phyloP scores from a whole-genome alignment of 495 filamentous ascomycete species.

The Glonium stellatum region DNA sequence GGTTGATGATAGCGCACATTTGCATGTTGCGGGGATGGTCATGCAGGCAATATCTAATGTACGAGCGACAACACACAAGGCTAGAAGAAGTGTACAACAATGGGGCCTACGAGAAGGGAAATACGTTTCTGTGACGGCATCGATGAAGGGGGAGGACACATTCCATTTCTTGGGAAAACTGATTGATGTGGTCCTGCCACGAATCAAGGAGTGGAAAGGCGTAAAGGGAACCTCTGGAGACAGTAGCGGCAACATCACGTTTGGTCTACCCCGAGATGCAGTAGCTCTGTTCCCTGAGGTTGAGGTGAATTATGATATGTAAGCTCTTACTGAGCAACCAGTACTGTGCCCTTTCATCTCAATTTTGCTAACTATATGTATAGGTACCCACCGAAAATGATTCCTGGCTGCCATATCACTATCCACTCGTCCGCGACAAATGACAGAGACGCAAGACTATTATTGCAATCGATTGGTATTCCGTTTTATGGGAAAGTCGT shows the following conservation, averaged over 20 bases:
- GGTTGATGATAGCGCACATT: constrained; percentile 53
- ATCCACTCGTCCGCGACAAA: constrained; percentile 83
- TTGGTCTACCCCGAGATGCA: constrained; percentile 63
- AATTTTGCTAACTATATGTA: constrained; percentile 15
- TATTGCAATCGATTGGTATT: constrained; percentile 73
- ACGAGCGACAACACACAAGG: constrained; percentile 60
- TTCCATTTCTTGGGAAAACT: constrained; percentile 81
- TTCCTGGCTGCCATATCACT: constrained; percentile 80
- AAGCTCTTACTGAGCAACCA: constrained; percentile 37
- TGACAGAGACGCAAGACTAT: constrained; percentile 81
- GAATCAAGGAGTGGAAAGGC: constrained; percentile 90
- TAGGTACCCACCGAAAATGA: constrained; percentile 84
- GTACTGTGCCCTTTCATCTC: not conserved
- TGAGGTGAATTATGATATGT: constrained; percentile 85
- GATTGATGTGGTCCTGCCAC: constrained; percentile 81
- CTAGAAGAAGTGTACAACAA: constrained; percentile 56
- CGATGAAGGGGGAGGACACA: constrained; percentile 69
- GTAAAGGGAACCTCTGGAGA: constrained; percentile 72
- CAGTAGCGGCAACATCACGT: constrained; percentile 76
- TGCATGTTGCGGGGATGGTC: constrained; percentile 76
- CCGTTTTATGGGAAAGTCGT: constrained; percentile 69
- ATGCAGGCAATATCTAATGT: constrained; percentile 80
- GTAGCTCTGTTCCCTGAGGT: constrained; percentile 85
- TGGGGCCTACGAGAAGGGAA: constrained; percentile 54
- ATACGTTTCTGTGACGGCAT: constrained; percentile 59